Base-by-base conservation (phyloP, 495 filamentous ascomycete genomes). In the Pseudevernia furfuracea region DNA sequence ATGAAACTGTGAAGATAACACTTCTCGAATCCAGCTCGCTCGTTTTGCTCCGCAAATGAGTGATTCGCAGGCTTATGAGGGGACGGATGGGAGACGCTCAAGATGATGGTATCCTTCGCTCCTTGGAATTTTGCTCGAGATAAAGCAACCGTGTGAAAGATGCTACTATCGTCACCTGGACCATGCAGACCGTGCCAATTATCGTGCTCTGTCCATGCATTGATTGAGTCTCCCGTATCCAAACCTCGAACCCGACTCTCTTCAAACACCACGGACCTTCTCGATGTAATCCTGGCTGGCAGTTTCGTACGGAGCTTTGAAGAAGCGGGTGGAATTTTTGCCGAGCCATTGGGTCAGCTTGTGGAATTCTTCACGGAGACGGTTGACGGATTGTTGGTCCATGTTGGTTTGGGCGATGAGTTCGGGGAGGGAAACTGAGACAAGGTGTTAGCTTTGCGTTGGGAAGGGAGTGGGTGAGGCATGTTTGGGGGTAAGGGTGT, bases 381-480 rank as follows among this genome's bases (percentile, higher is more conserved):
- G 87, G 66, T 86, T 89, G 58, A 94, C 89, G 12, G 89, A 90
- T 74, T 92, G 91, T 34, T 84, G 78, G 71, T 97, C 94, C 94
- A 98, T 96, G 74, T 96, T 96, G 38, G 94, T 98, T 72, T 97
- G 92, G 23, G 91, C 92, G 67, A 98, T 85, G 36, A 97, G 84
- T 74, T 98, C 94, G 0, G 95, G 94, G 67, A 98, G 84, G 11
- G 87, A 86, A 15, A 96, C 94, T 97, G 46, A 37, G 55, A 14
- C 12, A 21, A 6, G n/a, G 11, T 41, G 46, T 38, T 12, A 48
- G 37, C 39, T 28, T n/a, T 23, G 30, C 41, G 36, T 25, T 41
- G 30, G n/a, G 58, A 17, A 15, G 30, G n/a, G 58, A 17, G 28
- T 30, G 25, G 12, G 12, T 53, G 28, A 25, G 28, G 49, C 4